Base-by-base conservation (phyloP, 2,329 filamentous ascomycete species). In the Fusarium pseudonygamai region DNA sequence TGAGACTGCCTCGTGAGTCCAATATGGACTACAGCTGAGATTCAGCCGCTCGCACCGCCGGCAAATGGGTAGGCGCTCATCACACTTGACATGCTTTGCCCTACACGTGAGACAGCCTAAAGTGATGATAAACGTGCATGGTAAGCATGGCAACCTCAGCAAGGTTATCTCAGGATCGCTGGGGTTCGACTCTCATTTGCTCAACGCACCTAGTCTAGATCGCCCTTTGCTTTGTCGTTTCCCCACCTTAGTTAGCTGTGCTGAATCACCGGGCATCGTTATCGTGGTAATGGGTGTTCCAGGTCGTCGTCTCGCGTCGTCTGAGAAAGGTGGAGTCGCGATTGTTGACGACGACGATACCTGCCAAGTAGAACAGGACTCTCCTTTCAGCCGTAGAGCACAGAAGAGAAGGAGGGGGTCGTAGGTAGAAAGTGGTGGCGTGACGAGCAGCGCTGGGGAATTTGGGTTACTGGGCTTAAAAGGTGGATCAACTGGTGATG, bases 121-220 rank as follows among this genome's bases (percentile, higher is more conserved):
- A 30, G 6, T 2, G 0, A 30, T 16, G 45, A 22, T 3, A 30
- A 6, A 47, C 26, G 20, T 30, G 3, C 14, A 30, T 16, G 26
- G 24, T 46, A 18, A 46, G 43, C 24, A 26, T 22, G 24, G 10
- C 43, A 28, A 20, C 1, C 18, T 20, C 4, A 5, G 5, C 18
- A 28, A 45, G 12, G 12, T 6, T 20, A 45, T 45, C 43, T 10
- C 18, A 14, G 7, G 24, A 10, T 10, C 43, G 18, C 18, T 14
- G 18, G 7, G 4, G 16, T 20, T 14, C 12, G 18, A 14, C 18
- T 45, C 3, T 5, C 18, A 26, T 8, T 10, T 22, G 2, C 20
- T 47, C 20, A 8, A 47, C 26, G 26, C 9, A 47, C 45, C 45
- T 16, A 47, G 10, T 30, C 45, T 30, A 22, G 45, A 47, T 47